phyloP scores from a whole-genome alignment of 1,284 basidiomycete species.

The Pascua guehoae region DNA sequence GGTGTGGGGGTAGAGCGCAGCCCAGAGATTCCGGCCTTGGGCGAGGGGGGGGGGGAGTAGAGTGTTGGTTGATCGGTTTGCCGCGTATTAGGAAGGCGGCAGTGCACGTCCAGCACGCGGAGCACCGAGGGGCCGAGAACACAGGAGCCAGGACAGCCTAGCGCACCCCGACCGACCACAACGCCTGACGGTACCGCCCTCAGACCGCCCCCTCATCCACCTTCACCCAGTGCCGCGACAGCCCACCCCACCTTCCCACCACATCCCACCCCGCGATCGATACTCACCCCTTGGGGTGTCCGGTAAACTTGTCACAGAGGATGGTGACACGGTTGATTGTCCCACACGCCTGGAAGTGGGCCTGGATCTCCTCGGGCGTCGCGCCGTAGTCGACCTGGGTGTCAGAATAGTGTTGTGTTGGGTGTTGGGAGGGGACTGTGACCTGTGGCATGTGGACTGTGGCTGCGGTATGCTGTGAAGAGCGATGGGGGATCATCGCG shows the following conservation, averaged over 20 bases:
- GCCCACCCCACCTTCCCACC: neutral
- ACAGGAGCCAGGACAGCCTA: neutral
- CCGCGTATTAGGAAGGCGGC: neutral
- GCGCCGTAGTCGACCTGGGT: conserved; percentile 92
- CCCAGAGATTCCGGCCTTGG: neutral
- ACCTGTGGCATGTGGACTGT: neutral
- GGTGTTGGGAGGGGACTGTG: neutral
- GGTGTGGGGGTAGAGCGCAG: neutral
- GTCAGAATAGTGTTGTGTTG: conserved; percentile 1
- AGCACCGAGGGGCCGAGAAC: too few species aligned
- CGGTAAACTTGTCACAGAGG: conserved; percentile 98
- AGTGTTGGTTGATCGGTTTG: neutral
- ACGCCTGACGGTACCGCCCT: neutral
- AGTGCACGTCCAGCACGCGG: neutral
- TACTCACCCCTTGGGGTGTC: conserved; percentile 94
- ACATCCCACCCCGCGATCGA: neutral
- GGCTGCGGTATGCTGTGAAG: neutral
- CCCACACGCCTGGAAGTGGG: conserved; percentile 94
- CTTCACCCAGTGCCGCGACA: neutral
- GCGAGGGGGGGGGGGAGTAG: neutral
- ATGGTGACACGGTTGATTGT: conserved; percentile 99
- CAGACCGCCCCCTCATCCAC: neutral
- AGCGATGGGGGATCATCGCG: neutral
- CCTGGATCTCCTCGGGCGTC: conserved; percentile 97
- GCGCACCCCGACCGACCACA: neutral